Percentiles rank a stretch among this genome's conserved stretches.
Conservation (phyloP, 371 early-diverging fungal species). For the Mortierella sp. region DNA sequence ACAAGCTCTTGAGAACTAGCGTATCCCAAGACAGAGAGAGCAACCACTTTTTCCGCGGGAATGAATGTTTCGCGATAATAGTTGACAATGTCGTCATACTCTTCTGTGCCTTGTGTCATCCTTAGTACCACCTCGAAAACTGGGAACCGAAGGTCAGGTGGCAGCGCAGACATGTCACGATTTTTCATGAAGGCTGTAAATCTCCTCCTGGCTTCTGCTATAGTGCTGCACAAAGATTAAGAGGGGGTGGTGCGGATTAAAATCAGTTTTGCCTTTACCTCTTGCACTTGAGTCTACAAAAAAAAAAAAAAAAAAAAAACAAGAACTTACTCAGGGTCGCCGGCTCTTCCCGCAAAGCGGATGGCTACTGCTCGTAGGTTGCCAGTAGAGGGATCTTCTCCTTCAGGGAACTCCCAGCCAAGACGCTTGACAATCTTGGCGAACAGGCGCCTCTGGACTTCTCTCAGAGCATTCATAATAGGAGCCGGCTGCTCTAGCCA, state of each 20-base stretch:
- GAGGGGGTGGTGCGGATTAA: neutral
- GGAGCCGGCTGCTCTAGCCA: slow-evolving; percentile 63
- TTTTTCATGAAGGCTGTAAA: slow-evolving; percentile 66
- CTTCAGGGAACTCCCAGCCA: slow-evolving; percentile 65
- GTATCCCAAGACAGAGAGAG: slow-evolving; percentile 82
- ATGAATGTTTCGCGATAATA: slow-evolving; percentile 75
- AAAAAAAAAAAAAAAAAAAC: no score
- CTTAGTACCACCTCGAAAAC: slow-evolving; percentile 81
- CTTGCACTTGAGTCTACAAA: no score
- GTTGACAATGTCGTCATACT: slow-evolving; percentile 80
- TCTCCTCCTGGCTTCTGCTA: slow-evolving; percentile 67
- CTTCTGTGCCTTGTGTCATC: slow-evolving; percentile 70
- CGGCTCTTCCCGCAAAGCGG: slow-evolving; percentile 58
- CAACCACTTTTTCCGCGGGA: slow-evolving; percentile 82
- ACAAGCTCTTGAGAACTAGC: slow-evolving; percentile 69
- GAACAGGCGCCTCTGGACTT: slow-evolving; percentile 63
- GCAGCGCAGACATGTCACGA: slow-evolving; percentile 70
- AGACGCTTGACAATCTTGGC: slow-evolving; percentile 60
- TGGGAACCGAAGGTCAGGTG: slow-evolving; percentile 86
- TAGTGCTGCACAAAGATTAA: slow-evolving; percentile 17
- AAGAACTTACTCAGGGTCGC: slow-evolving; percentile 49
- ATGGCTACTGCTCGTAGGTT: slow-evolving; percentile 62
- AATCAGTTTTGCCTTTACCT: no score
- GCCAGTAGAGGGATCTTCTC: slow-evolving; percentile 57
- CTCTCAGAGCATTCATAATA: slow-evolving; percentile 56